Evolutionary conservation across 2,329 filamentous ascomycete genomes (phyloP), one percentile per base, ranked within the genome.

Genomic region (Bipolaris gigantea): DNA sequence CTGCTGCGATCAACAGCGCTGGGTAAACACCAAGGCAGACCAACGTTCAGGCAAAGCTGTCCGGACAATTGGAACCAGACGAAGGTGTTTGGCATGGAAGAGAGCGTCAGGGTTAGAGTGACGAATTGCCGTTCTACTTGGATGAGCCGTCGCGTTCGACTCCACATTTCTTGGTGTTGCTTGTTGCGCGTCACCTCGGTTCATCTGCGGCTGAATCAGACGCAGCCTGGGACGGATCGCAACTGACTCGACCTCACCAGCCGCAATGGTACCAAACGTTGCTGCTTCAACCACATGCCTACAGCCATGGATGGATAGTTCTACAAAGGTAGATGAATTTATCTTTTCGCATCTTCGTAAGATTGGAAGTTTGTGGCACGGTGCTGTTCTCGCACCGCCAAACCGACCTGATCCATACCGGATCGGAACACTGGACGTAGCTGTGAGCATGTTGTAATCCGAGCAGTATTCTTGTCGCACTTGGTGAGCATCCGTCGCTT

Each of bases 91-190:
- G 40, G 13, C 27, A 40, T 35, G 40, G 25, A 44, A 27, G n/a
- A 13, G 19, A 19, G 4, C 34, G 36, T 15, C 10, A 19, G 34
- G 15, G 25, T 38, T 27, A 30, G 23, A 35, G 21, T 35, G 10
- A 30, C 40, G 46, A 36, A 54, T 50, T 15, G 18, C 47, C 10
- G 50, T 54, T 47, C 30, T 34, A 30, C 30, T 15, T 18, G 23
- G 46, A 43, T 54, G 51, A 27, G 35, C 51, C 46, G 47, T 54
- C 42, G 47, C 36, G 42, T 33, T 41, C 35, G 34, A 50, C 51
- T 54, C 47, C 51, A 54, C 51, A 54, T 50, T 50, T 44, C 39
- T 50, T 54, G 51, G 41, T 54, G 51, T 54, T 54, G 46, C 33
- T 44, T 46, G 44, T 50, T 50, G 46, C 47, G 46, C 51, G 40